Percentiles rank a stretch among this genome's conserved stretches.
These are phyloP conservation scores for Vitis riparia DNA, from an alignment of 164 flowering plant species.

Conservation along the genomic window DNA sequence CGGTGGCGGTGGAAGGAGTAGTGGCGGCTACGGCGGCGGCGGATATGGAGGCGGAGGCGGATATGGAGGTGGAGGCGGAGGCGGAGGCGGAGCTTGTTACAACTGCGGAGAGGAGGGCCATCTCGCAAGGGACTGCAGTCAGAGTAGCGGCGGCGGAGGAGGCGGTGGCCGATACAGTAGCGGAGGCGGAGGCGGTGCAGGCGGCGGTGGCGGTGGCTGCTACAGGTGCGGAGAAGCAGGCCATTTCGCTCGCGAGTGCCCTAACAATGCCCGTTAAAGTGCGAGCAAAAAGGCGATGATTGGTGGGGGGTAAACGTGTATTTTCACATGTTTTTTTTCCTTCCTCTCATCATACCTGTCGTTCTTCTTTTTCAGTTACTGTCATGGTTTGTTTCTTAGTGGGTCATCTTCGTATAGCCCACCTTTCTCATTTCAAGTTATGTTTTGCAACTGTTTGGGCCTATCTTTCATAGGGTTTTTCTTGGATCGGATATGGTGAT, in stretches of 20 bases:
- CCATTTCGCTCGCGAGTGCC: constrained; percentile 65
- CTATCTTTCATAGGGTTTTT: too few relatives aligned
- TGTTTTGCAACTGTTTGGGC: too few relatives aligned
- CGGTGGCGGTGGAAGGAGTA: constrained; percentile 35
- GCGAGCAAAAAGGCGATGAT: not conserved
- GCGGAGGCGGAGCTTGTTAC: constrained; percentile 43
- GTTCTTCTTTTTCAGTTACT: not conserved
- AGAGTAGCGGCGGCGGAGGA: constrained; percentile 36
- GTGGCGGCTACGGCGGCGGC: constrained; percentile 34
- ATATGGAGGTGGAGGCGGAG: constrained; percentile 30
- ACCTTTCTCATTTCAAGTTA: too few relatives aligned
- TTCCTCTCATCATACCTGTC: not conserved
- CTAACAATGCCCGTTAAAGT: constrained; percentile 21
- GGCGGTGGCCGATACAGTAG: constrained; percentile 32
- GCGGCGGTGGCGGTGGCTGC: constrained; percentile 48
- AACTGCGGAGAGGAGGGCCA: constrained; percentile 53
- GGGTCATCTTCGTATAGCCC: too few relatives aligned
- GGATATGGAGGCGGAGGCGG: constrained; percentile 28
- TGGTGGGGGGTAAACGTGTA: constrained; percentile 4
- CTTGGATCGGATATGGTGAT: not conserved
- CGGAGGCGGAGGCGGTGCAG: constrained; percentile 31
- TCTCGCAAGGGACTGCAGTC: constrained; percentile 43
- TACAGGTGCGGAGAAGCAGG: constrained; percentile 57
- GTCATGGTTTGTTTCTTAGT: not conserved
- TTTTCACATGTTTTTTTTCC: not conserved